Percentiles rank a stretch among this genome's conserved stretches.
Evolutionary conservation across 2,329 filamentous ascomycete genomes (phyloP).

Genomic region (Diaporthe australafricana): DNA sequence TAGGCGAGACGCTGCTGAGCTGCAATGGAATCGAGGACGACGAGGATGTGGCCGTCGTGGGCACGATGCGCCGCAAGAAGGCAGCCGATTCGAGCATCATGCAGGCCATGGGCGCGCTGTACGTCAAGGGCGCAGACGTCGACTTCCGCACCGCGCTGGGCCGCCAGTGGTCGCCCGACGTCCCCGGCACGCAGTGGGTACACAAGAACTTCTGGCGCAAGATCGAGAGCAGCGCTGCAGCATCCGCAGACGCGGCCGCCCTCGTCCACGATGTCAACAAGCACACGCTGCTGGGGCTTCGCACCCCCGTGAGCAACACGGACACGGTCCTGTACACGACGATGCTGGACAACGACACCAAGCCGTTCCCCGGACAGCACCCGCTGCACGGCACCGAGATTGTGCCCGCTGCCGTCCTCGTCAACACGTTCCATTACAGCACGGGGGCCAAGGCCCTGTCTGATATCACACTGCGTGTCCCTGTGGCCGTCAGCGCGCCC

Average conservation of each 20-base stretch:
- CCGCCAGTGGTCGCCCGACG: not conserved
- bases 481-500: not conserved
- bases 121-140: not conserved
- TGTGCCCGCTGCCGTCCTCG: not conserved
- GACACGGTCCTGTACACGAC: not conserved
- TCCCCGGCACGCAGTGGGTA: not conserved
- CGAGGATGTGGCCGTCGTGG: not conserved
- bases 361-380: not conserved
- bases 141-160: not conserved
- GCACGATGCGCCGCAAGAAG: constrained; percentile 3
- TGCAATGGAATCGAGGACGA: too few species aligned
- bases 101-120: not conserved
- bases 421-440: not conserved
- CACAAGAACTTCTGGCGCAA: not conserved
- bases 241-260: not conserved
- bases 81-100: not conserved
- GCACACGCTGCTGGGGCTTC: not conserved
- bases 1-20: not conserved
- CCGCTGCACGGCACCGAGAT: not conserved
- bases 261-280: not conserved
- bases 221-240: not conserved
- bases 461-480: not conserved
- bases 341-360: not conserved
- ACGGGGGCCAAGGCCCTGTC: not conserved
- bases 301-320: not conserved